phyloP scores from a whole-genome alignment of 306 rosid genomes.

The Cucurbita ficifolia region DNA sequence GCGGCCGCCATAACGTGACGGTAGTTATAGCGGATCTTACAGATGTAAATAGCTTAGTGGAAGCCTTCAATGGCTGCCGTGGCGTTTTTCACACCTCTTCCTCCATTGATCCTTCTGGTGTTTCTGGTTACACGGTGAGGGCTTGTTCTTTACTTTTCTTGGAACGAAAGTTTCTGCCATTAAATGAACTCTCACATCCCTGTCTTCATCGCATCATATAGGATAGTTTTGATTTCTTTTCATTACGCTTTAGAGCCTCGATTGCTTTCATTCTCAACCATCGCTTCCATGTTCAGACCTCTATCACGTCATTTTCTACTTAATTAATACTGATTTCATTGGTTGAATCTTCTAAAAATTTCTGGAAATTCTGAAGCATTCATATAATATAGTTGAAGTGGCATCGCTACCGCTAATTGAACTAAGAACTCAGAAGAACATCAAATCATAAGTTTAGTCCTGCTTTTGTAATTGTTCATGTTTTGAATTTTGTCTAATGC shows the following conservation, averaged over 20 bases:
- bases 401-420: too few species aligned
- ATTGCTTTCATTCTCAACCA: background rate
- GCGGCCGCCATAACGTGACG: conserved; percentile 1
- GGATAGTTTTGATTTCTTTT: background rate
- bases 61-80: conserved; percentile 68
- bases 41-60: conserved; percentile 29
- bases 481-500: too few species aligned
- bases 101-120: conserved; percentile 68
- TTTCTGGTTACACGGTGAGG: conserved; percentile 75
- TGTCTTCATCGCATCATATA: background rate
- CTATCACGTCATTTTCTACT: background rate
- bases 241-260: background rate
- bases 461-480: too few species aligned
- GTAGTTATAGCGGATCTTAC: conserved; percentile 35
- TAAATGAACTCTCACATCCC: background rate
- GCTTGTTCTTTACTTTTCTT: background rate
- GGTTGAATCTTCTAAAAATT: too few species aligned
- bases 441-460: too few species aligned
- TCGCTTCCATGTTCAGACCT: background rate
- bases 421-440: too few species aligned
- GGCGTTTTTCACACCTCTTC: conserved; percentile 83
- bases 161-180: background rate
- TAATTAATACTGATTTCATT: too few species aligned
- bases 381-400: too few species aligned
- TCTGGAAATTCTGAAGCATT: background rate